Evolutionary conservation across 768 basidiomycete species (phyloP), one percentile per base, ranked within the genome.

Genomic region (Suillus occidentalis): DNA sequence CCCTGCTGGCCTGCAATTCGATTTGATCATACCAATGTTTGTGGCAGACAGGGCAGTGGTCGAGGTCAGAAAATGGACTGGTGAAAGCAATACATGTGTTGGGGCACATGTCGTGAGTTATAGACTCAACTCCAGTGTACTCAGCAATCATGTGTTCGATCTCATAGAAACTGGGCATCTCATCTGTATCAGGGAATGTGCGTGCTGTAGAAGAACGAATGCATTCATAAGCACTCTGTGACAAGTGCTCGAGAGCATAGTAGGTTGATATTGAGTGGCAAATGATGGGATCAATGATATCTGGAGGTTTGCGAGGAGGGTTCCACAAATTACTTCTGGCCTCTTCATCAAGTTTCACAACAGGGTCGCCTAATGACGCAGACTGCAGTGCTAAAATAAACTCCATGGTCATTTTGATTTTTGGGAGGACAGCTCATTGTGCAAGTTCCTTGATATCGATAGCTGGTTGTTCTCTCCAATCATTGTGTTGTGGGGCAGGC

Each of bases 401-500:
- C 20, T 31, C 28, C 53, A 63, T n/a, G 5, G 42, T 16, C 1
- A 36, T 57, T 47, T 20, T 16, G 3, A 47, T 57, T 3, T 43
- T 14, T 3, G n/a, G 16, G 0, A 63, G 63, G 6, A 58, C 13
- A n/a, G 63, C 53, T 6, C 7, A n/a, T 13, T 8, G 6, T 2
- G 39, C 20, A 14, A 63, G 42, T 31, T 45, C 63, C 1, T 63
- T 40, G 10, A 63, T 36, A 45, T 63, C 13, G 14, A 63, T 34
- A n/a, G 45, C 18, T 18, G 58, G 47, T 36, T 13, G 47, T 22
- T 62, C 25, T 22, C 47, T 62, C 36, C 7, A 12, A n/a, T 40
- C 14, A 13, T 40, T 3, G 13, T 12, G 39, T 40, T 40, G 39
- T 12, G 39, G 39, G 13, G 6, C n/a, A n/a, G 45, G 45, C 9